These are phyloP conservation scores for Centaurea solstitialis DNA, from an alignment of 129 eudicot species.

Conservation along the genomic window DNA sequence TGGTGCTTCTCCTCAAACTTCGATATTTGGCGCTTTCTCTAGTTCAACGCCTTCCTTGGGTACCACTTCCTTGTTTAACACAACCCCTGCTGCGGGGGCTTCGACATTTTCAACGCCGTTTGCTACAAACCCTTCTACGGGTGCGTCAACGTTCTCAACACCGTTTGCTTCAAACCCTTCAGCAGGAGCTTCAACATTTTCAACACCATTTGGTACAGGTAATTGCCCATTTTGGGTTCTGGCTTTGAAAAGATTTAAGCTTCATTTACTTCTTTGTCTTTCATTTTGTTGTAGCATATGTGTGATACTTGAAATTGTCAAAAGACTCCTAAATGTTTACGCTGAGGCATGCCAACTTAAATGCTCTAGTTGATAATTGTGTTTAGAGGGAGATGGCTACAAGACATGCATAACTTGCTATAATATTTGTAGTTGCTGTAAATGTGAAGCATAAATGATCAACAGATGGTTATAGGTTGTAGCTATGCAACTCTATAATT, in stretches of 20 bases:
- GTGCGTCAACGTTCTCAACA: conserved; percentile 46
- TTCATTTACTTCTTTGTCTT: background rate
- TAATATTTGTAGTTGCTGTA: background rate
- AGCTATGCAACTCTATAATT: background rate
- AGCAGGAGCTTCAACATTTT: conserved; percentile 43
- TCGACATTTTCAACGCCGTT: conserved; percentile 67
- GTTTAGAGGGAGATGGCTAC: background rate
- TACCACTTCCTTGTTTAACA: conserved; percentile 44
- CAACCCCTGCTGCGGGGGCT: conserved; percentile 54
- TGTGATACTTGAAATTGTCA: background rate
- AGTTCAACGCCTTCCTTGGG: conserved; percentile 57
- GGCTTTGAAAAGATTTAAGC: background rate
- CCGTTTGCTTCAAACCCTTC: conserved; percentile 54
- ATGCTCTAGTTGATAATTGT: too few species aligned
- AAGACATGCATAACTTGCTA: background rate
- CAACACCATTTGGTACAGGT: conserved; percentile 83
- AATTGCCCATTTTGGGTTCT: conserved; percentile 1
- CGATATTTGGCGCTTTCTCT: conserved; percentile 57
- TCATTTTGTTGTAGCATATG: background rate
- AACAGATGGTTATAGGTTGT: background rate
- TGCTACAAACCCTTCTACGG: conserved; percentile 52
- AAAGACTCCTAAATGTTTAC: background rate
- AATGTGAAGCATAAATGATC: background rate
- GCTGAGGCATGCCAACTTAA: background rate
- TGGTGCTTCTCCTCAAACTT: conserved; percentile 74